Percentiles rank a stretch among this genome's conserved stretches.
phyloP scores from a whole-genome alignment of 2,329 filamentous ascomycete genomes.

The Knufia fluminis region DNA sequence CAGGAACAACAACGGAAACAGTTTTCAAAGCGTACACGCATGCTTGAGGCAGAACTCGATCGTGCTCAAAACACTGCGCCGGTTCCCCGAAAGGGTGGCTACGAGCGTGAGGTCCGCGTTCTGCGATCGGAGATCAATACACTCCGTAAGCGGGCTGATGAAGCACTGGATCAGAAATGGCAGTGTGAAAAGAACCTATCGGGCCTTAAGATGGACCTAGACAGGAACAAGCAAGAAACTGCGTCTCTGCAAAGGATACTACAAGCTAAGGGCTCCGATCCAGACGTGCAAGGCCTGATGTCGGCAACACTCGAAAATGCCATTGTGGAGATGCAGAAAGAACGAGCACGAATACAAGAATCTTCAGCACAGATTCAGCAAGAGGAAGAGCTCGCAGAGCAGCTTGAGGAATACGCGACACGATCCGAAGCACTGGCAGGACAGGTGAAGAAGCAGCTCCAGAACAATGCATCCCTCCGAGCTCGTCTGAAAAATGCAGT shows the following conservation, averaged over 20 bases:
- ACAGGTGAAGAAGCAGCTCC: constrained; percentile 71
- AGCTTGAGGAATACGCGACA: constrained; percentile 63
- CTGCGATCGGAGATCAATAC: constrained; percentile 77
- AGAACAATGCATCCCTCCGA: constrained; percentile 66
- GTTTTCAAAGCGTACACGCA: constrained; percentile 68
- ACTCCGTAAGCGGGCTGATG: constrained; percentile 77
- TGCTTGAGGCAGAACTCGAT: constrained; percentile 70
- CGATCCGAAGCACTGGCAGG: constrained; percentile 70
- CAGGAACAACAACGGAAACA: constrained; percentile 78
- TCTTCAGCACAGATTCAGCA: constrained; percentile 64
- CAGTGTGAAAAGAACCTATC: constrained; percentile 83
- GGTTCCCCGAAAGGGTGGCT: constrained; percentile 66
- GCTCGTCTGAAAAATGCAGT: constrained; percentile 71
- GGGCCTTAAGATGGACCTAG: constrained; percentile 90
- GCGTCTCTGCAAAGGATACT: constrained; percentile 69
- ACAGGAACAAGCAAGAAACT: constrained; percentile 90
- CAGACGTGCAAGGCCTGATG: constrained; percentile 57
- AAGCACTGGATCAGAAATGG: constrained; percentile 92
- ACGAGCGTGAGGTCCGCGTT: constrained; percentile 70
- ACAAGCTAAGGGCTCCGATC: constrained; percentile 61
- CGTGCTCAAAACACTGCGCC: constrained; percentile 51
- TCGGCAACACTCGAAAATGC: constrained; percentile 59
- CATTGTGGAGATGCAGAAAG: constrained; percentile 62
- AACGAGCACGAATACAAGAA: constrained; percentile 44
- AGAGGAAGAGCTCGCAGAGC: constrained; percentile 56